Evolutionary conservation across 352 stramenopile species (phyloP).

Genomic region (Pseudoperonospora humuli): DNA sequence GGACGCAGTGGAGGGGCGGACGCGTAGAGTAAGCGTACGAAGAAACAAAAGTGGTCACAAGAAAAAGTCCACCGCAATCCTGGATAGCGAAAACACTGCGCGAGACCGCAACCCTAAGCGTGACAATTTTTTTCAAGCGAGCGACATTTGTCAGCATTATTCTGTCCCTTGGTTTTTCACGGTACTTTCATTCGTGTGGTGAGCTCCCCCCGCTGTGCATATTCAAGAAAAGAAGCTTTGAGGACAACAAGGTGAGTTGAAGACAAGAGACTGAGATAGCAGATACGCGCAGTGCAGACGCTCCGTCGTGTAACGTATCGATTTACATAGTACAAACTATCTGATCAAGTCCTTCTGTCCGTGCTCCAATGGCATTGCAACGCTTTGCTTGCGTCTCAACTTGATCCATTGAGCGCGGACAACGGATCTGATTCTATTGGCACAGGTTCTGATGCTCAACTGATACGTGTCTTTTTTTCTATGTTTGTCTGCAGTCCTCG

Average conservation of each 20-base stretch:
- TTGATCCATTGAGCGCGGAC: too few relatives aligned
- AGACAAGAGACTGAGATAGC: background rate
- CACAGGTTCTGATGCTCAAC: background rate
- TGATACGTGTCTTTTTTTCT: background rate
- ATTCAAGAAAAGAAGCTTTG: conserved; percentile 25
- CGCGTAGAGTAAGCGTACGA: too few relatives aligned
- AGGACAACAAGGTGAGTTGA: conserved; percentile 19
- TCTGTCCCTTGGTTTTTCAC: conserved; percentile 16
- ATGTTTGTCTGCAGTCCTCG: conserved; percentile 3
- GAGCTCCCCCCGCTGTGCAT: conserved; percentile 25
- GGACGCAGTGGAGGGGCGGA: too few relatives aligned
- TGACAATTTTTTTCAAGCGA: background rate
- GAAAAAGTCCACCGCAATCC: too few relatives aligned
- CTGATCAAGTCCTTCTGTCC: background rate
- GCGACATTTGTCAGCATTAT: conserved; percentile 11
- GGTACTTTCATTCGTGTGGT: conserved; percentile 15
- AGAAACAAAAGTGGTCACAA: too few relatives aligned
- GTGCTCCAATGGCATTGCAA: background rate
- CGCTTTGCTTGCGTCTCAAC: background rate
- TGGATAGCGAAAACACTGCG: too few relatives aligned
- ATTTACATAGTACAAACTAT: background rate
- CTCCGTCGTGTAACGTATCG: background rate
- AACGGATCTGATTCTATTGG: background rate
- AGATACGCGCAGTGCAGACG: background rate
- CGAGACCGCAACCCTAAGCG: too few relatives aligned